Percentiles rank a stretch among this genome's conserved stretches.
phyloP scores from a whole-genome alignment of 345 rosid genomes.

The Eucalyptus cloeziana region DNA sequence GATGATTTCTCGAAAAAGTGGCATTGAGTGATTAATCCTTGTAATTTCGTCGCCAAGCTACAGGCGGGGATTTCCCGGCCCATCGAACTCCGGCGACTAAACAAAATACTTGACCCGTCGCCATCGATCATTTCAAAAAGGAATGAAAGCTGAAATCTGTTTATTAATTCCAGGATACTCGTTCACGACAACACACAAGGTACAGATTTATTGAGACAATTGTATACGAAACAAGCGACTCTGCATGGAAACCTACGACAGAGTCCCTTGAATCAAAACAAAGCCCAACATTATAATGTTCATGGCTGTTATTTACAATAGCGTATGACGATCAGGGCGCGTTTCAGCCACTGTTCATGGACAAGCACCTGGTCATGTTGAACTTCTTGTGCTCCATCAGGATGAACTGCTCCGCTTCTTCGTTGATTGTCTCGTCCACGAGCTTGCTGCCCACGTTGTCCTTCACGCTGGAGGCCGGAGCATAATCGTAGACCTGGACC shows the following conservation, averaged over 20 bases:
- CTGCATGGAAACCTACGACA: background rate
- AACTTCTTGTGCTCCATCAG: constrained; percentile 47
- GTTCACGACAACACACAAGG: background rate
- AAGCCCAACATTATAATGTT: background rate
- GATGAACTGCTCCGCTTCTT: constrained; percentile 59
- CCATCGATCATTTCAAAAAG: background rate
- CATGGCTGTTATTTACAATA: background rate
- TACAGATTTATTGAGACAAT: background rate
- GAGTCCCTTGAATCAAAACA: background rate
- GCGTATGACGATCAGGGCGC: background rate
- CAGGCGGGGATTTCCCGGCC: background rate
- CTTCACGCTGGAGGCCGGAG: background rate
- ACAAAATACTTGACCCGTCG: background rate
- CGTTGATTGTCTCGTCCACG: constrained; percentile 22
- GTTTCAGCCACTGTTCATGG: background rate
- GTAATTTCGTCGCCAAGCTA: background rate
- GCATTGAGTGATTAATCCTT: accelerated
- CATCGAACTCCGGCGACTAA: background rate
- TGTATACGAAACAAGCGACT: background rate
- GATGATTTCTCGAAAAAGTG: background rate
- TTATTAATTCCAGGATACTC: background rate
- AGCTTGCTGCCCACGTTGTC: background rate
- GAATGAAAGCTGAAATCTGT: background rate
- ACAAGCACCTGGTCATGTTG: background rate
- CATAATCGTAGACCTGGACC: background rate